A percentile compares a stretch with the other conserved stretches of the same genome.
Evolutionary conservation across 1,139 yeast species (phyloP).

Genomic region (Komagataea norvegica): DNA sequence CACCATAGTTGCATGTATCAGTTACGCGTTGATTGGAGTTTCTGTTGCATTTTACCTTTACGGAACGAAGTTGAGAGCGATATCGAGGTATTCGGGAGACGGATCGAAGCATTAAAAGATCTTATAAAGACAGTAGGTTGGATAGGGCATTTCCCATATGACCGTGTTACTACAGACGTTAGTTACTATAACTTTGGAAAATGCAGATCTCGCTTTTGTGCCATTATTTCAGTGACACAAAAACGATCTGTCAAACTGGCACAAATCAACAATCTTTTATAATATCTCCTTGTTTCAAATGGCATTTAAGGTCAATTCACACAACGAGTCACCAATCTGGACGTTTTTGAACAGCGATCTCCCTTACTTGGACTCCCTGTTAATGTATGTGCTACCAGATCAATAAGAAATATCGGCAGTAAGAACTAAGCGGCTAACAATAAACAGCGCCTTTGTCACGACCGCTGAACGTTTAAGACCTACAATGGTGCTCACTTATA

Average conservation of each 20-base stretch:
- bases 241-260: neutral
- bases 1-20: no score
- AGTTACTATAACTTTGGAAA: no score
- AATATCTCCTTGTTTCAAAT: slow-evolving; percentile 3
- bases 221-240: slow-evolving; percentile 5
- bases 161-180: no score
- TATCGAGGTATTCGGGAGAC: no score
- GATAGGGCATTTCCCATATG: no score
- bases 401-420: neutral
- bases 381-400: slow-evolving; percentile 12
- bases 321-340: slow-evolving; percentile 14
- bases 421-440: slow-evolving; percentile 9
- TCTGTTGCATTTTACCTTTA: no score
- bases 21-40: no score
- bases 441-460: slow-evolving; percentile 8
- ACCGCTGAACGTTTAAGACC: slow-evolving; percentile 4
- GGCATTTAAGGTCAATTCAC: slow-evolving; percentile 8
- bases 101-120: no score
- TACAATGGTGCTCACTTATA: slow-evolving; percentile 13
- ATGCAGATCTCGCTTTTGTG: no score
- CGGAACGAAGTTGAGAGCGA: no score
- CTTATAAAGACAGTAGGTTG: no score
- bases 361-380: slow-evolving; percentile 9
- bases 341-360: slow-evolving; percentile 11
- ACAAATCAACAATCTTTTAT: neutral